Evolutionary conservation across 768 basidiomycete genomes (phyloP), one percentile per base, ranked within the genome.

Genomic region (Daedalea quercina): DNA sequence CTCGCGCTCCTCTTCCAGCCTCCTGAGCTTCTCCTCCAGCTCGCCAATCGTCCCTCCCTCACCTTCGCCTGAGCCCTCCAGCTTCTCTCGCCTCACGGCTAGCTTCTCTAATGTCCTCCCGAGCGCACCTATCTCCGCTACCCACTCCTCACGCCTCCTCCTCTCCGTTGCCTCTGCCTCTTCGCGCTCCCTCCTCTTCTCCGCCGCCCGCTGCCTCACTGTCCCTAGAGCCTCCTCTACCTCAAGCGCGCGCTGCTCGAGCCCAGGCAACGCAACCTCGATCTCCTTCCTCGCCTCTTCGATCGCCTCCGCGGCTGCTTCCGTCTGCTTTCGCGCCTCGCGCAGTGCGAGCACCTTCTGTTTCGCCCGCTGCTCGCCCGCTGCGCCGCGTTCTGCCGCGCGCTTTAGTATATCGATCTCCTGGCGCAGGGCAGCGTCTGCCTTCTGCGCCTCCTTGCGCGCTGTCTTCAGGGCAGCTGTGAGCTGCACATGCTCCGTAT

Each of bases 341-440:
- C 94, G 92, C 35, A 95, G 70, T 1, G 94, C 90, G 11, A 93
- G 76, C 9, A 87, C 81, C 60, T 92, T 94, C 65, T 95, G 93
- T 42, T 83, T 82, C 9, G 85, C 82, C n/a, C 92, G 80, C 22
- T 81, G 74, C 65, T 97, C 94, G 1, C 80, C 77, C 1, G 81
- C 76, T 0, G 78, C 71, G 51, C 87, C 80, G 60, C 91, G 92
- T 60, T 95, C 93, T 3, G 85, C 84, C 1, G 90, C 80, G 3
- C 90, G 81, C 65, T 88, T 90, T 50, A 94, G 76, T 0, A 79
- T 77, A 33, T 94, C 89, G 42, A 95, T 92, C 69, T 95, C 92
- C 1, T 83, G 73, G 26, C 88, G 86, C 22, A 95, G 74, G 4
- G 82, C 80, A 0, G 91, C 82, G 50, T 94, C 87, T 0, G 86